Evolutionary conservation across 1,284 basidiomycete genomes (phyloP), one percentile per base, ranked within the genome.

Genomic region (Fomitopsis palustris): DNA sequence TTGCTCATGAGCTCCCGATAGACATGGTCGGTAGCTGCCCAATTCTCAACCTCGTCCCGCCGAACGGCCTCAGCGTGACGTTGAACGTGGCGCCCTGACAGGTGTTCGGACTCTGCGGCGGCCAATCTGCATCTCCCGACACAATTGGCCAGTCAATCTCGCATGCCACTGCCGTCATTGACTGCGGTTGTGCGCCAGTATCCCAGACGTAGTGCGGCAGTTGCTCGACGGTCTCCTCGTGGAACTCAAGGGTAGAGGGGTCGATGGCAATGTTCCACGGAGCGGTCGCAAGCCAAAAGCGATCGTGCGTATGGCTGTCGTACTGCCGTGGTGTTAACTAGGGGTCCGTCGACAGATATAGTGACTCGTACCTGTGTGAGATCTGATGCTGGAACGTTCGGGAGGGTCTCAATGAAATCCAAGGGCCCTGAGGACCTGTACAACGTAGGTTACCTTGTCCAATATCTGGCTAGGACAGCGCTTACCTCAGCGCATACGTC

Each of bases 191-290:
- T 43, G 77, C 71, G 10, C 81, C 81, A 19, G 77, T 74, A 67
- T 84, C 82, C 66, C 81, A 85, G 17, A 84, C 70, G 0, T 81
- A 82, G 27, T 79, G 81, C 17, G 83, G 82, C 27, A 84, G 74
- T 19, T 64, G 68, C 12, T 75, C 75, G 10, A 73, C 71, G 5
- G 75, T 39, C 8, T 66, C 70, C 39, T 75, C 74, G 61, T 72
- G 67, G 72, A 84, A 84, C 49, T 70, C 70, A 45, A 84, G 69
- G n/a, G 81, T 81, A 4, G 75, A 65, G 5, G 82, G 80, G 66
- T 84, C 82, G 62, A 85, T 83, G 23, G 82, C 83, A 65, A 77
- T 84, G 64, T 83, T 77, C 83, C 83, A 85, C 4, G 72, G 60
- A 2, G 62, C 73, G 1, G 77, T 78, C 19, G 81, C 76, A 56